Percentiles rank a stretch among this genome's conserved stretches.
Conservation (phyloP, 2,329 filamentous ascomycete species). For the Tricladium varicosporioides region DNA sequence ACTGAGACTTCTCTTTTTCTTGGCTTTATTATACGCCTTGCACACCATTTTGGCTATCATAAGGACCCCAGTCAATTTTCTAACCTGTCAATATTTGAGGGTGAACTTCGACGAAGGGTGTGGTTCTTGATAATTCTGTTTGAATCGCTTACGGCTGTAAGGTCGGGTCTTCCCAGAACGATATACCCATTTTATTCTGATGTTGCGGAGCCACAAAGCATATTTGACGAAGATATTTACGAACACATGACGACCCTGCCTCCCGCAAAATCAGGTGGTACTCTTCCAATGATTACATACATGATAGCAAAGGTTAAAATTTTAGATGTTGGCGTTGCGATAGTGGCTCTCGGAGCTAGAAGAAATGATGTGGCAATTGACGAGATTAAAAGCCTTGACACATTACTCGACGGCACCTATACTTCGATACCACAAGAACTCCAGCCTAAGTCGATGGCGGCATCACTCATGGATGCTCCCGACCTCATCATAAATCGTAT, state of each 20-base stretch:
- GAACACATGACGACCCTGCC: not conserved
- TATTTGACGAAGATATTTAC: not conserved
- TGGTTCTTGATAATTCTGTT: not conserved
- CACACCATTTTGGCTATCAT: not conserved
- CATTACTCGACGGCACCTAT: not conserved
- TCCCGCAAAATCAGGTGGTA: not conserved
- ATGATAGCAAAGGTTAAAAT: not conserved
- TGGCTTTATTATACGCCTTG: not conserved
- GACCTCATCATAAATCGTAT: slow-evolving; percentile 1
- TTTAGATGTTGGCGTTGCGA: not conserved
- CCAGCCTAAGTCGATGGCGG: not conserved
- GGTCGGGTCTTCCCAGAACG: not conserved
- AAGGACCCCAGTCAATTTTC: not conserved
- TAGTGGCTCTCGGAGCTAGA: too few species aligned
- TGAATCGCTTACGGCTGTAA: not conserved
- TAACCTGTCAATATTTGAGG: not conserved
- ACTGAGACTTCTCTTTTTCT: not conserved
- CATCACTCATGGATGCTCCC: not conserved
- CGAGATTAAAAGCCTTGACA: not conserved
- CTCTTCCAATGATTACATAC: not conserved
- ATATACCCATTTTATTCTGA: not conserved
- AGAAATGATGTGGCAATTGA: not conserved
- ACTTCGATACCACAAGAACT: not conserved
- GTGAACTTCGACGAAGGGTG: not conserved
- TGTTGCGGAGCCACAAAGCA: not conserved